These are phyloP conservation scores for Primulina tabacum DNA, from an alignment of 257 asterid genomes.

Conservation along the genomic window DNA sequence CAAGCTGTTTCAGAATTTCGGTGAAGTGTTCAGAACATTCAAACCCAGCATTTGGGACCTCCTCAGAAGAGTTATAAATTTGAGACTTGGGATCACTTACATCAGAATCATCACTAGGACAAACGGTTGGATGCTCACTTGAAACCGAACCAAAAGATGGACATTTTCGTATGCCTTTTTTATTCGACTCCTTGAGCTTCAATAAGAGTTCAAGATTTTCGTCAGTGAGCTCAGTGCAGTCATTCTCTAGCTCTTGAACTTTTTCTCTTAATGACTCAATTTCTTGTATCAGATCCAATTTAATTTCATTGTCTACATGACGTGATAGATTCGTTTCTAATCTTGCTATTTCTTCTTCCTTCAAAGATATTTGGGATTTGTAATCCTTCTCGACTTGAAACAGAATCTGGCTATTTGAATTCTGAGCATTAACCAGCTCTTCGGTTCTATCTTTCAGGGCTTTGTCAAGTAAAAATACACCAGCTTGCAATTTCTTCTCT, in stretches of 20 bases:
- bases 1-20: conserved; percentile 42
- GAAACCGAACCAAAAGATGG: conserved; percentile 42
- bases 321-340: conserved; percentile 40
- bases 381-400: conserved; percentile 38
- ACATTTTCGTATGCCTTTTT: conserved; percentile 27
- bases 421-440: conserved; percentile 44
- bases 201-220: conserved; percentile 80
- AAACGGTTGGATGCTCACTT: conserved; percentile 39
- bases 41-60: conserved; percentile 25
- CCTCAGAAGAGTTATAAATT: conserved; percentile 23
- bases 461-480: conserved; percentile 39
- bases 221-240: conserved; percentile 78
- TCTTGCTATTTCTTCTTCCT: conserved; percentile 49
- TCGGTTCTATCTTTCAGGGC: conserved; percentile 40
- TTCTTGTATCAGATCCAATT: conserved; percentile 40
- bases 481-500: conserved; percentile 40
- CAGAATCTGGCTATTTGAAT: conserved; percentile 33
- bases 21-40: conserved; percentile 29
- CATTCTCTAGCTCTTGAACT: conserved; percentile 70
- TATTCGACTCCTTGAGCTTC: conserved; percentile 63
- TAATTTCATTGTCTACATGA: conserved; percentile 19
- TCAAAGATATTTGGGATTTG: conserved; percentile 33
- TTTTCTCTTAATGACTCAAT: conserved; percentile 53
- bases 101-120: conserved; percentile 48
- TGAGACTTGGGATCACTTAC: conserved; percentile 52